Evolutionary conservation across 2,329 filamentous ascomycete species (phyloP).

Genomic region (Penicillium sp.): DNA sequence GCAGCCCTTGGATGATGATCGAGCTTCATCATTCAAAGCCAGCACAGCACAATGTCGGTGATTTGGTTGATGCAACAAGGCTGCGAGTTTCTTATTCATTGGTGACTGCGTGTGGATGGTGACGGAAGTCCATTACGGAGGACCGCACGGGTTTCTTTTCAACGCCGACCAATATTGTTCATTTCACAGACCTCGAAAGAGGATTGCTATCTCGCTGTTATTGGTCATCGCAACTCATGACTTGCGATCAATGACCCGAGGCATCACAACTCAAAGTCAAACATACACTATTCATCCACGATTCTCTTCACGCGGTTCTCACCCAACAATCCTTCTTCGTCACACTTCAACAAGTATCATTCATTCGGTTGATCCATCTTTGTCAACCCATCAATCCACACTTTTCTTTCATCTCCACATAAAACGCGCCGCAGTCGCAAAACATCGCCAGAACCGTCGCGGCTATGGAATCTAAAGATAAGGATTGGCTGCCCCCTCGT

Average conservation of each 20-base stretch:
- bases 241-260: background rate
- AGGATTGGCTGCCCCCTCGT: background rate
- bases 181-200: background rate
- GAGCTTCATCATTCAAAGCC: too few species aligned
- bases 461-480: background rate
- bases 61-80: background rate
- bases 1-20: background rate
- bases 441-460: background rate
- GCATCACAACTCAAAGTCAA: background rate
- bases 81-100: background rate
- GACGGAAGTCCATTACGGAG: background rate
- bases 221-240: background rate
- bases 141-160: background rate
- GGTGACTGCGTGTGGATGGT: background rate
- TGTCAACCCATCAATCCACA: background rate
- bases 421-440: background rate
- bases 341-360: background rate
- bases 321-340: background rate
- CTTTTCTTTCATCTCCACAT: background rate
- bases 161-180: background rate
- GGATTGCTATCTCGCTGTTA: background rate
- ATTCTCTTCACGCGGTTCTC: background rate
- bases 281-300: background rate
- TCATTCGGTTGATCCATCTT: background rate
- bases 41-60: too few species aligned